Base-by-base conservation (phyloP, 306 rosid species). In the Purshia tridentata region DNA sequence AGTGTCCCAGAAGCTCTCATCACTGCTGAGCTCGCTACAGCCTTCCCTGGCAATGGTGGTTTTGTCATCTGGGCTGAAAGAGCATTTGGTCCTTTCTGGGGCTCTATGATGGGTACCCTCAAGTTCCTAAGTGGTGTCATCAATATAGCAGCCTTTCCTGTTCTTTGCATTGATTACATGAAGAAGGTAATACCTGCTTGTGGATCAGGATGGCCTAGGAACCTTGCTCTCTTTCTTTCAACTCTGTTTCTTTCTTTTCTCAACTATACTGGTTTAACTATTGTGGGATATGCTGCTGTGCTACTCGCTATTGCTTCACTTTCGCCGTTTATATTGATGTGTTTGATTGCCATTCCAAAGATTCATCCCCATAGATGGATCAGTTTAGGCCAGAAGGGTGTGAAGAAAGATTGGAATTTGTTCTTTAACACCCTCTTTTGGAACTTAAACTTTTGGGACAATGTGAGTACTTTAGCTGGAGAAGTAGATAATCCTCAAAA, bases 31-130 rank as follows among this genome's bases (percentile, higher is more conserved):
- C 78, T 82, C 58, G 51, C 83, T 60, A 77, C 86, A 20, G 58
- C 86, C 44, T 82, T 57, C 51, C 86, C 83, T 5, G 86, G 83
- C 11, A 83, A 75, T 46, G 86, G 86, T 0, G 86, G 86, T 15
- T 82, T 64, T 23, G 86, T 83, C 47, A 83, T 82, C 9, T 82
- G 86, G 86, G 86, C 86, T 0, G 58, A 83, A 48, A 58, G 70
- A 3, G 83, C 86, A 4, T 83, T 83, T 13, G 86, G 86, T 0
- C 83, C 86, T 2, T 83, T 83, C 70, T 79, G 83, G 81, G 81
- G 86, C 3, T 79, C 80, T 4, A 11, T 83, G 1, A 83, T 83
- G 86, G 86, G 83, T 5, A 74, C 78, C 0, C 79, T 78, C 83
- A 83, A 83, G 74, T 79, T 75, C 55, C 67, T 83, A 3, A 78